These are phyloP conservation scores for Dothideomycetidae sp. DNA, from an alignment of 2,329 filamentous ascomycete species.

Conservation along the genomic window DNA sequence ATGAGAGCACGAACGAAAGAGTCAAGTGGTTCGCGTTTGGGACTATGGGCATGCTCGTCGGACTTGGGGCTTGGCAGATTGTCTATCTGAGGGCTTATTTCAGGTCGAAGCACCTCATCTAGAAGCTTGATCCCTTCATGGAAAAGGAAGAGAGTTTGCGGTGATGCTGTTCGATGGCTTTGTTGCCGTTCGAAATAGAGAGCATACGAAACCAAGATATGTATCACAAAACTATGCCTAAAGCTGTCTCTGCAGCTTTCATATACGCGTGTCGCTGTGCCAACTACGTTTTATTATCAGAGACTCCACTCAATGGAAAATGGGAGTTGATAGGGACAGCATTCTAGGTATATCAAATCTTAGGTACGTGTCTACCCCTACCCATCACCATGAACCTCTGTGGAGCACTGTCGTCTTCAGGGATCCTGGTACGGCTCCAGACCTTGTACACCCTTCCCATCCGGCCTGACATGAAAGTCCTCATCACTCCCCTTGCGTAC, in stretches of 20 bases:
- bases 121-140: slow-evolving; percentile 13
- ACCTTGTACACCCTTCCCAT: slow-evolving; percentile 10
- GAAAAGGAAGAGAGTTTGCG: not conserved
- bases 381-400: too few relatives aligned
- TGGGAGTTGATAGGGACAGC: too few relatives aligned
- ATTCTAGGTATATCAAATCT: too few relatives aligned
- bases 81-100: slow-evolving; percentile 97
- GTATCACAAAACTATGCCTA: not conserved
- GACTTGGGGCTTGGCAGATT: slow-evolving; percentile 90
- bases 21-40: slow-evolving; percentile 97
- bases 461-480: slow-evolving; percentile 19
- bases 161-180: not conserved
- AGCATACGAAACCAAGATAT: not conserved
- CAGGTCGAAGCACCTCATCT: slow-evolving; percentile 46
- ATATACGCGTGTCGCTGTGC: not conserved
- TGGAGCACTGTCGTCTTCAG: too few relatives aligned
- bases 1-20: slow-evolving; percentile 97
- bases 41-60: slow-evolving; percentile 82
- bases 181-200: too few relatives aligned
- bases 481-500: slow-evolving; percentile 19
- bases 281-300: not conserved
- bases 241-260: not conserved
- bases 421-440: slow-evolving; percentile 11
- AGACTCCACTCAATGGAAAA: too few relatives aligned
- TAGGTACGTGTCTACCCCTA: too few relatives aligned